Base-by-base conservation (phyloP, 495 filamentous ascomycete genomes). In the Apiosordaria backusii region DNA sequence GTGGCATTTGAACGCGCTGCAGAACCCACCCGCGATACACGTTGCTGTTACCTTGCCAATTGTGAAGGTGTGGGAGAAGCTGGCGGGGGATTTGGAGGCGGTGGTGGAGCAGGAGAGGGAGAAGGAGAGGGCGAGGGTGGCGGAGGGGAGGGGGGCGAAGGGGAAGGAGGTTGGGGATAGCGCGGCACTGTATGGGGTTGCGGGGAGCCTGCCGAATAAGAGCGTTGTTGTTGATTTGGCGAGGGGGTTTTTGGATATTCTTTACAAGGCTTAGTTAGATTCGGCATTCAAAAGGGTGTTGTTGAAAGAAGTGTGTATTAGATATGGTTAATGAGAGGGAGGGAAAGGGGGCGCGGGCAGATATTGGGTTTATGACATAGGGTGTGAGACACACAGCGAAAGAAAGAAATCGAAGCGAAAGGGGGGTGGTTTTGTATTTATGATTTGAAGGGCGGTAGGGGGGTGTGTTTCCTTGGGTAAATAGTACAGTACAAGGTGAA, bases 1-100 rank as follows among this genome's bases (percentile, higher is more conserved):
- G 23, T 99, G 95, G 95, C 95, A 98, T 77, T 83, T 99, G 58
- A 99, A 97, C 72, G 92, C 94, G 6, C 82, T 98, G 61, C 95
- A 99, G 74, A 87, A 86, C 60, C 95, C 95, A 7, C 86, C 96
- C 0, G 96, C 92, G n/a, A 91, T 99, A 22, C 95, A 99, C 77
- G 89, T 97, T 25, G 95, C 95, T n/a, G 91, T 97, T 59, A 98
- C 96, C 1, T 70, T 92, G 70, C 95, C 94, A 15, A 89, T 96
- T n/a, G 87, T 89, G 9, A 83, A 82, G 67, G 88, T 87, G 50
- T 93, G 89, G 68, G 92, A 97, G 66, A 83, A 83, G 73, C 84
- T 99, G 24, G 85, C 92, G 40, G 78, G 73, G 21, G 96, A 99
- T 77, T 72, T 98, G 24, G 84, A 89, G 72, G 87, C 82, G 50